phyloP scores from a whole-genome alignment of 2,329 filamentous ascomycete genomes.

The Emergomyces pasteurianus region DNA sequence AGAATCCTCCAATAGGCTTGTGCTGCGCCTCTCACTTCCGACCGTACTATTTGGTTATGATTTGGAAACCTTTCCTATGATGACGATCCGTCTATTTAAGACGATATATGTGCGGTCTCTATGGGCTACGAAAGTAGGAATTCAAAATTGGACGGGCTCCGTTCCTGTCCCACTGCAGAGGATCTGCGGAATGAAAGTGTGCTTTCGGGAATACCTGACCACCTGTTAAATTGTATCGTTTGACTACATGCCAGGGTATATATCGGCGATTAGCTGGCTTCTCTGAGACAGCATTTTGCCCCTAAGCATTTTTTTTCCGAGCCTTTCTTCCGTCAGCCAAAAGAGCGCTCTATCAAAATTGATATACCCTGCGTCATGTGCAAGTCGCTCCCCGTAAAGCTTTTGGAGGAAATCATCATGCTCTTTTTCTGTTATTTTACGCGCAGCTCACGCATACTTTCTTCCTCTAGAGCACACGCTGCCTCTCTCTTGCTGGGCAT shows the following conservation, averaged over 20 bases:
- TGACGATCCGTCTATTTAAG: neutral
- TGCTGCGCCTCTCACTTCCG: constrained; percentile 33
- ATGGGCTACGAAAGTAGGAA: constrained; percentile 39
- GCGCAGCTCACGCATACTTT: constrained; percentile 27
- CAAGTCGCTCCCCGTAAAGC: constrained; percentile 30
- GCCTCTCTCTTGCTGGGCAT: constrained; percentile 37
- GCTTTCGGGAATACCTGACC: constrained; percentile 19
- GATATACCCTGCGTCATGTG: too few relatives aligned
- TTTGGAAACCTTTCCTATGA: neutral
- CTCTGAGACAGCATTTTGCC: too few relatives aligned
- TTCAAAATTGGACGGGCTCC: constrained; percentile 32
- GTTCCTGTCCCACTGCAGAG: constrained; percentile 2
- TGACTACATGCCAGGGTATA: too few relatives aligned
- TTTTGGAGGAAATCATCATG: constrained; percentile 35
- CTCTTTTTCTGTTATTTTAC: constrained; percentile 31
- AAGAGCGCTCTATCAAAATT: too few relatives aligned
- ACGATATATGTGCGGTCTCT: constrained; percentile 19
- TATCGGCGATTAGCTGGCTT: too few relatives aligned
- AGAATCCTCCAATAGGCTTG: constrained; percentile 30
- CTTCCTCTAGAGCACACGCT: too few relatives aligned
- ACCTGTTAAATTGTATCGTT: constrained; percentile 28
- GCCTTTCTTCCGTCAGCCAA: too few relatives aligned
- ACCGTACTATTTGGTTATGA: constrained; percentile 24
- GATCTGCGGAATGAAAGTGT: constrained; percentile 25
- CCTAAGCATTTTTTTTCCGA: too few relatives aligned